phyloP scores from a whole-genome alignment of 257 asterid species.

The Parsonsia alboflavescens region DNA sequence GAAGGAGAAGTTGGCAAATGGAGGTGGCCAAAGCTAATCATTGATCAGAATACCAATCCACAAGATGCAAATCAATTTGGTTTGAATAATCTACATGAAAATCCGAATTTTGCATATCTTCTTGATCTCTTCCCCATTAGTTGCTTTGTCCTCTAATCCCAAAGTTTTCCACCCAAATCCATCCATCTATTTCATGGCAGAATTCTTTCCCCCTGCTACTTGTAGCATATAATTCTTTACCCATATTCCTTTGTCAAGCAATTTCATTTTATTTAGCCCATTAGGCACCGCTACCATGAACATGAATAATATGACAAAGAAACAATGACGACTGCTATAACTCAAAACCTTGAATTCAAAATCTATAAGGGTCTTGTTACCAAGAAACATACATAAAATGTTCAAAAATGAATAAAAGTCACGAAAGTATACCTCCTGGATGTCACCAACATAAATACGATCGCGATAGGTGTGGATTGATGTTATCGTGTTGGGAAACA shows the following conservation, averaged over 20 bases:
- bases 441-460: conserved; percentile 96
- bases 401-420: not conserved
- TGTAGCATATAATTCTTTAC: not conserved
- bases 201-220: not conserved
- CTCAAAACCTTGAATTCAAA: no score
- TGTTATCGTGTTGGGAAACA: conserved; percentile 79
- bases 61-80: not conserved
- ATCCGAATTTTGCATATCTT: not conserved
- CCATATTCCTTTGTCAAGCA: not conserved
- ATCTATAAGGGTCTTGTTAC: no score
- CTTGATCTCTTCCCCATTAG: not conserved
- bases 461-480: conserved; percentile 93
- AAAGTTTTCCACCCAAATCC: not conserved
- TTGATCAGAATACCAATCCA: not conserved
- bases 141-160: not conserved
- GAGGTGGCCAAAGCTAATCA: not conserved
- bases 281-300: not conserved
- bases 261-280: not conserved
- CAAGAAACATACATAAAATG: not conserved
- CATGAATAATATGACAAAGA: not conserved
- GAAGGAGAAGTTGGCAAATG: not conserved
- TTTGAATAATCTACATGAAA: not conserved
- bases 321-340: no score
- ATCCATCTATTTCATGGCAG: not conserved
- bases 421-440: conserved; percentile 80